These are phyloP conservation scores for Testicularia cyperi DNA, from an alignment of 1,284 basidiomycete genomes.

Conservation along the genomic window DNA sequence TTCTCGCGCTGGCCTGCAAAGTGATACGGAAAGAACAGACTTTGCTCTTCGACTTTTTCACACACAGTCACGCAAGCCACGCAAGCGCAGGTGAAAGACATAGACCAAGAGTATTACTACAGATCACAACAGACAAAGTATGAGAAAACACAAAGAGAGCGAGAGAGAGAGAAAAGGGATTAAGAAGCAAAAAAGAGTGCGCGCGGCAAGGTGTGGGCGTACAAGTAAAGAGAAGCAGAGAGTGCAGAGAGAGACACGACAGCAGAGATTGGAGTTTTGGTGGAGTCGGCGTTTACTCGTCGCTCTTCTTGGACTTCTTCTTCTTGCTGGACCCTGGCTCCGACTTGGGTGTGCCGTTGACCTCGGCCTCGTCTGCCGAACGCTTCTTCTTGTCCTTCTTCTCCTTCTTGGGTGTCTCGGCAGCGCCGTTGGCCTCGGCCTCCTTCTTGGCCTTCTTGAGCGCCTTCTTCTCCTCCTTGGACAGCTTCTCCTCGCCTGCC, in stretches of 20 bases:
- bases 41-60: too few relatives aligned
- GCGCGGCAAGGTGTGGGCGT: too few relatives aligned
- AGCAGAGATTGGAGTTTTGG: too few relatives aligned
- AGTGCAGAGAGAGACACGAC: background rate
- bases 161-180: background rate
- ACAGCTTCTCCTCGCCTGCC: conserved; percentile 65
- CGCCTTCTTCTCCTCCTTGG: conserved; percentile 46
- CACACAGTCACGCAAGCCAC: too few relatives aligned
- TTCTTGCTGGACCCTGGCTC: conserved; percentile 45
- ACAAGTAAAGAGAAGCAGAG: background rate
- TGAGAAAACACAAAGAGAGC: conserved; percentile 1
- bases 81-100: conserved; percentile 1
- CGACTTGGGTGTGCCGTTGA: conserved; percentile 34
- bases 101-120: too few relatives aligned
- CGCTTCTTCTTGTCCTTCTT: conserved; percentile 55
- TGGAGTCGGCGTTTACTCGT: too few relatives aligned
- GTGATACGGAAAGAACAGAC: background rate
- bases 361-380: conserved; percentile 40
- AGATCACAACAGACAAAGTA: background rate
- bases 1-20: too few relatives aligned
- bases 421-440: conserved; percentile 1
- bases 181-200: background rate
- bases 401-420: conserved; percentile 41
- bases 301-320: conserved; percentile 49
- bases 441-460: conserved; percentile 50